Conservation (phyloP, 2,329 filamentous ascomycete species). For the Trichoderma sp. region DNA sequence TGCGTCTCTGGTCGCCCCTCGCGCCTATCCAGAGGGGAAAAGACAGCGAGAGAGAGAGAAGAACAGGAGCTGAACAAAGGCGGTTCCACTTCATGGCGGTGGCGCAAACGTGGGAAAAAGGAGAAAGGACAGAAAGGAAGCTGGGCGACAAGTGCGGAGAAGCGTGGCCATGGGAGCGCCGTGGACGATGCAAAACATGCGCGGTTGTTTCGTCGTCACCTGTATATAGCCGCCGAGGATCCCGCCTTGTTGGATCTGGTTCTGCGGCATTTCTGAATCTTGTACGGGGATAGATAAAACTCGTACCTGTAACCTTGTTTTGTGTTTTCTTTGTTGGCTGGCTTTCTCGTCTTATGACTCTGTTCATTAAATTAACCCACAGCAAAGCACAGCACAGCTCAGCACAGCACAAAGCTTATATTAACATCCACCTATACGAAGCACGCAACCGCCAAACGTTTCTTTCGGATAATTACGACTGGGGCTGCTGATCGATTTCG, state of each 20-base stretch:
- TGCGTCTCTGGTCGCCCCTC: background rate
- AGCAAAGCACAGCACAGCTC: background rate
- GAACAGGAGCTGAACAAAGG: constrained; percentile 8
- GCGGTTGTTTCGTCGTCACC: constrained; percentile 26
- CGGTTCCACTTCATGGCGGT: background rate
- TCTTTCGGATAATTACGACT: background rate
- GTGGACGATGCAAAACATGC: constrained; percentile 6
- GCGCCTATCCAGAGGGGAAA: background rate
- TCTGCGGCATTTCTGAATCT: constrained; percentile 25
- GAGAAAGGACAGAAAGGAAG: background rate
- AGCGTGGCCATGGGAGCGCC: background rate
- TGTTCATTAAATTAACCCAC: background rate
- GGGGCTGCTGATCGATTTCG: background rate
- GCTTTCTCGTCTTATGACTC: background rate
- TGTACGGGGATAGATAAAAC: background rate
- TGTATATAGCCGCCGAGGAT: constrained; percentile 25
- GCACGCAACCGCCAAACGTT: background rate
- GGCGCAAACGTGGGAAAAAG: background rate
- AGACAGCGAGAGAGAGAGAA: background rate
- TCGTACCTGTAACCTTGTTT: background rate
- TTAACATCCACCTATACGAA: background rate
- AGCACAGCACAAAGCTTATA: background rate
- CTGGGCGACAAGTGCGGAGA: background rate
- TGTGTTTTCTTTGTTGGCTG: background rate
- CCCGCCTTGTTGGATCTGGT: constrained; percentile 10